A percentile compares a stretch with the other conserved stretches of the same genome.
phyloP scores from a whole-genome alignment of 2,329 filamentous ascomycete species.

The Pseudogymnoascus sp. region DNA sequence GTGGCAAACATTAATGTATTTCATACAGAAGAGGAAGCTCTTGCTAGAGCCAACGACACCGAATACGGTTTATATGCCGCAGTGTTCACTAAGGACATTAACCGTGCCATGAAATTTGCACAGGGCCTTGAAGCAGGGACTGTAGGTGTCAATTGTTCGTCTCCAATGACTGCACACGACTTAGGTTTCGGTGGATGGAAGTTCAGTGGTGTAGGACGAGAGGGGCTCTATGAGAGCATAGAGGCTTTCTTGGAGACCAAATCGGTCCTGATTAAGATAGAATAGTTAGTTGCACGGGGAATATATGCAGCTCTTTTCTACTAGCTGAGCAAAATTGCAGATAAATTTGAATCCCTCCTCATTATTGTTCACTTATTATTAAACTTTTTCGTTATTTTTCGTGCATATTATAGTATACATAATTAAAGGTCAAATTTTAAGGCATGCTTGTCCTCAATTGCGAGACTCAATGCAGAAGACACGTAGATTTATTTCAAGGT shows the following conservation, averaged over 20 bases:
- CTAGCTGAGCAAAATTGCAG: too few species aligned
- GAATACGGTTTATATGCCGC: slow-evolving; percentile 52
- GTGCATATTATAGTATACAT: too few species aligned
- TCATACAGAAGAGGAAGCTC: slow-evolving; percentile 45
- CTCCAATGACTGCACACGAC: slow-evolving; percentile 15
- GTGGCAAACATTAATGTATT: slow-evolving; percentile 47
- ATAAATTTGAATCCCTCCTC: too few species aligned
- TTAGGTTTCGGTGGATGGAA: slow-evolving; percentile 22
- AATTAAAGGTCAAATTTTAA: too few species aligned
- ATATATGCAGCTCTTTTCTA: too few species aligned
- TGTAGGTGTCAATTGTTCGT: slow-evolving; percentile 27
- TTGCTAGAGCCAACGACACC: slow-evolving; percentile 53
- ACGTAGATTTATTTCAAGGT: background rate
- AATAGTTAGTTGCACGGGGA: background rate
- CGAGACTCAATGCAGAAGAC: too few species aligned
- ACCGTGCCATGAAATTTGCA: slow-evolving; percentile 37
- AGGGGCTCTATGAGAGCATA: slow-evolving; percentile 17
- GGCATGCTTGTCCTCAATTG: too few species aligned
- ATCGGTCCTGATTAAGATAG: slow-evolving; percentile 19
- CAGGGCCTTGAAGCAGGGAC: slow-evolving; percentile 43
- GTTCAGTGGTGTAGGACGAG: slow-evolving; percentile 18
- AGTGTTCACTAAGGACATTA: slow-evolving; percentile 50
- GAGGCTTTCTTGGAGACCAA: slow-evolving; percentile 22
- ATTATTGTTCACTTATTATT: too few species aligned
- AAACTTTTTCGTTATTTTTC: too few species aligned